A percentile compares a stretch with the other conserved stretches of the same genome.
phyloP scores from a whole-genome alignment of 2,329 filamentous ascomycete species.

The Erysiphe pulchra region DNA sequence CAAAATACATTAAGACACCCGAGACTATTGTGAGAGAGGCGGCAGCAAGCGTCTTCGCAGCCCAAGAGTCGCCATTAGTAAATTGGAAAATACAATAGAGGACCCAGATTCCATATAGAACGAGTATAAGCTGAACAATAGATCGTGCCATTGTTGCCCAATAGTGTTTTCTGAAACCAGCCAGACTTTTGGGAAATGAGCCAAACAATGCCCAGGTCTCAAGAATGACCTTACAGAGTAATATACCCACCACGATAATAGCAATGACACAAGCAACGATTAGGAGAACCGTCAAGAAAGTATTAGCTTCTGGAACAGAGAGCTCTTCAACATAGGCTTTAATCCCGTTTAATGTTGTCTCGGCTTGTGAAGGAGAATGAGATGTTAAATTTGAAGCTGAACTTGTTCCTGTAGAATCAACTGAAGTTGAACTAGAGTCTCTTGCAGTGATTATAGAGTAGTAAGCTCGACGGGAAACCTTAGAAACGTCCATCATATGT shows the following conservation, averaged over 20 bases:
- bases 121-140: conserved; percentile 68
- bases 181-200: conserved; percentile 53
- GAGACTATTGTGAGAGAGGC: conserved; percentile 66
- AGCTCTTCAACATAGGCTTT: conserved; percentile 64
- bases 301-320: conserved; percentile 65
- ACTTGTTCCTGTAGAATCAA: conserved; percentile 15
- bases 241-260: conserved; percentile 58
- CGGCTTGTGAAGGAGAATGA: conserved; percentile 14
- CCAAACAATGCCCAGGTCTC: conserved; percentile 82
- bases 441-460: conserved; percentile 26
- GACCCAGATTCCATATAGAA: conserved; percentile 87
- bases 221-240: conserved; percentile 75
- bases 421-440: conserved; percentile 22
- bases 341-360: conserved; percentile 42
- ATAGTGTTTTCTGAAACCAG: conserved; percentile 81
- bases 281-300: conserved; percentile 85
- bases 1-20: conserved; percentile 55
- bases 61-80: conserved; percentile 81
- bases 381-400: conserved; percentile 1
- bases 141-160: conserved; percentile 80
- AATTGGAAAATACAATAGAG: conserved; percentile 94
- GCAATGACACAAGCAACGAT: conserved; percentile 72
- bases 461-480: neutral
- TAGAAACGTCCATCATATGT: conserved; percentile 14
- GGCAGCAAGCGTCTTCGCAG: conserved; percentile 59